A percentile compares a stretch with the other conserved stretches of the same genome.
phyloP scores from a whole-genome alignment of 768 basidiomycete species.

The Tylopilus plumbeoviolaceoides region DNA sequence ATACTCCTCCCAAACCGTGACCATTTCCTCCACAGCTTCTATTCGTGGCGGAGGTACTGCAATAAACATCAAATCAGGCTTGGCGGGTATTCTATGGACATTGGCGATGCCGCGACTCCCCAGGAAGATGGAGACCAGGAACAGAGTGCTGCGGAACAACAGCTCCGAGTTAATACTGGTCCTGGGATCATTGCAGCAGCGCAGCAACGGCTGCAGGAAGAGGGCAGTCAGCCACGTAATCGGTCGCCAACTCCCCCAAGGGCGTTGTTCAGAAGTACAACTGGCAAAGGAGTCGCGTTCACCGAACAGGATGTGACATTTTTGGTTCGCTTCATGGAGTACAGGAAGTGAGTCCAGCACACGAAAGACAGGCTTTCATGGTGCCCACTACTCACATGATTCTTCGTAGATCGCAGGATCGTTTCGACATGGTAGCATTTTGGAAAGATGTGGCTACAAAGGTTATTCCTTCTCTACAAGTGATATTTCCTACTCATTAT shows the following conservation, averaged over 20 bases:
- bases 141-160: conserved; percentile 39
- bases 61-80: conserved; percentile 92
- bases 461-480: conserved; percentile 34
- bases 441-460: conserved; percentile 75
- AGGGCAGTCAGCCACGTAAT: conserved; percentile 40
- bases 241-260: conserved; percentile 80
- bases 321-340: conserved; percentile 71
- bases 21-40: conserved; percentile 51
- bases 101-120: conserved; percentile 46
- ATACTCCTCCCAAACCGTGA: background rate
- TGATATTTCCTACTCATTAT: background rate
- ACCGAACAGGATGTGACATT: conserved; percentile 80
- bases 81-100: conserved; percentile 77
- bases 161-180: conserved; percentile 33
- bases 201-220: conserved; percentile 37
- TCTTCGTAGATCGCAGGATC: conserved; percentile 47
- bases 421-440: conserved; percentile 70
- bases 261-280: conserved; percentile 78
- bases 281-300: conserved; percentile 87
- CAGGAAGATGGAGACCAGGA: conserved; percentile 42
- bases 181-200: conserved; percentile 45
- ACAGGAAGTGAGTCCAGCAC: conserved; percentile 54
- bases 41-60: conserved; percentile 89
- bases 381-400: background rate
- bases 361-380: background rate